Conservation (phyloP, 495 filamentous ascomycete genomes). For the Hypoxylon trugodes region DNA sequence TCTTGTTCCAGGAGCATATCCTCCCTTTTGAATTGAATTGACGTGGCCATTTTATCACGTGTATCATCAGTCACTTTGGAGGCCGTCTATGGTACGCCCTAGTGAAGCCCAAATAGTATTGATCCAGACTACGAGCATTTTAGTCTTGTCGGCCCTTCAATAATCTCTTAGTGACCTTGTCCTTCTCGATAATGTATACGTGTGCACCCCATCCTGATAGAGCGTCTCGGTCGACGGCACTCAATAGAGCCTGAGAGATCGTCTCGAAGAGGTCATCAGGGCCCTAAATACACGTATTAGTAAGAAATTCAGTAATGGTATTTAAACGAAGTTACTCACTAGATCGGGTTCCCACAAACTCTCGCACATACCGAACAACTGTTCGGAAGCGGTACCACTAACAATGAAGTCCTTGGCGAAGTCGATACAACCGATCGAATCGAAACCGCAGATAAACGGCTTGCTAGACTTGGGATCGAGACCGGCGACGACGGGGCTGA, state of each 20-base stretch:
- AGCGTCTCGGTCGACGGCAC: constrained; percentile 94
- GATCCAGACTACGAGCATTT: not conserved
- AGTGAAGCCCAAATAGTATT: not conserved
- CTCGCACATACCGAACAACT: constrained; percentile 98
- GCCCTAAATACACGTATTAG: constrained; percentile 56
- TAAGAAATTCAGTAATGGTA: not conserved
- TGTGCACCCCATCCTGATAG: constrained; percentile 98
- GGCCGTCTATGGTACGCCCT: not conserved
- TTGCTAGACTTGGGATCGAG: constrained; percentile 89
- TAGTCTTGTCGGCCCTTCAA: constrained; percentile 83
- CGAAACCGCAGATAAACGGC: constrained; percentile 98
- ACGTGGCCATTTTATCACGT: not conserved
- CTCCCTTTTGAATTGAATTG: not conserved
- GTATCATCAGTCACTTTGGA: not conserved
- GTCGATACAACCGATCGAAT: constrained; percentile 99
- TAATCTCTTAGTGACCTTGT: constrained; percentile 98
- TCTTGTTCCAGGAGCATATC: not conserved
- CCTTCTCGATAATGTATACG: constrained; percentile 99
- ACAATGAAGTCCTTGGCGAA: constrained; percentile 99
- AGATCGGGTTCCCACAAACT: constrained; percentile 97
- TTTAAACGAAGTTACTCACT: constrained; percentile 59
- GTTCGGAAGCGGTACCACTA: constrained; percentile 92
- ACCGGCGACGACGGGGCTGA: constrained; percentile 92
- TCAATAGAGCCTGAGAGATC: constrained; percentile 94
- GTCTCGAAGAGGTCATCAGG: constrained; percentile 98